Base-by-base conservation (phyloP, 2,329 filamentous ascomycete species). In the Colletotrichum incanum region DNA sequence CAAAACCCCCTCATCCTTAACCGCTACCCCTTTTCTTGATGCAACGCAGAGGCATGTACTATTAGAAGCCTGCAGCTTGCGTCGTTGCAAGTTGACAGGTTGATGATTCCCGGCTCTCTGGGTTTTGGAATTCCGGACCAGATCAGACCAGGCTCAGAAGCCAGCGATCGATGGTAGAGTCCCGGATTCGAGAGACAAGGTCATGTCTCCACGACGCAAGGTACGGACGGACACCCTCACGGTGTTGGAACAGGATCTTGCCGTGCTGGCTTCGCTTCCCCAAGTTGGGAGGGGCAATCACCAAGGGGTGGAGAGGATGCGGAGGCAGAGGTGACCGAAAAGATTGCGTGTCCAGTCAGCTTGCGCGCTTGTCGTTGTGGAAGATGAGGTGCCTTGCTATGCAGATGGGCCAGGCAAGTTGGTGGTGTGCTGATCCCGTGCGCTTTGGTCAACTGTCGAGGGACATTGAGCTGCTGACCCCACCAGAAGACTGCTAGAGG, bases 381-480 rank as follows among this genome's bases (percentile, higher is more conserved):
- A 14, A 71, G 45, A 31, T 23, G 45, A 61, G 43, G 41, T 56
- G 28, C 58, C 58, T 47, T 49, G 58, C 58, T 45, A n/a, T 39
- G 60, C 18, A 49, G 41, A 52, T 52, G 34, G 45, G 60, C 45
- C 26, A 26, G 47, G 45, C 47, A 37, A 37, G 50, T 31, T 43
- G 47, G 65, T 70, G 60, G 59, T 72, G 69, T 64, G 59, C 54
- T 60, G 65, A 69, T 72, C 65, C 65, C 65, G 60, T 43, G 59
- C 52, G 65, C 59, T 55, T 49, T 55, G 65, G 65, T 64, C 59
- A 54, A 43, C 52, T 69, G 39, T 64, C 43, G 59, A 54, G 43
- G 39, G 59, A 65, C 59, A 52, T 47, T 69, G 59, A 28, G 50
- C 50, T 71, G 69, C n/a, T 70, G 65, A 70, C 65, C 60, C 69